These are phyloP conservation scores for Phytophthora nicotianae DNA, from an alignment of 352 stramenopile genomes.

Conservation along the genomic window DNA sequence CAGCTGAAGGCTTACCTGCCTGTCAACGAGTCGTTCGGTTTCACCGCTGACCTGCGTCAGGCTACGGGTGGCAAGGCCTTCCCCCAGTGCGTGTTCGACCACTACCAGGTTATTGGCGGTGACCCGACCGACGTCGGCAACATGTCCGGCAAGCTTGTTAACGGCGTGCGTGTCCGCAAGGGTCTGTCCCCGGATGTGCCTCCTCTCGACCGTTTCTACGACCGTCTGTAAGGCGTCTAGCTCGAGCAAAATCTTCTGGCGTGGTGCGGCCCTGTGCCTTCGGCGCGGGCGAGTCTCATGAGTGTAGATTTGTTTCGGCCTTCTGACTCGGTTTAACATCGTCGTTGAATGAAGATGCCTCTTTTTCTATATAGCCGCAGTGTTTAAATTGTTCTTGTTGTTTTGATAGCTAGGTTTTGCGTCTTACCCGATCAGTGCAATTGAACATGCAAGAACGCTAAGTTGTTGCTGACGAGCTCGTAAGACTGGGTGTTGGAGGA, in stretches of 20 bases:
- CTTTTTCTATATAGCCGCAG: constrained; percentile 30
- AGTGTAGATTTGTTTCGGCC: constrained; percentile 37
- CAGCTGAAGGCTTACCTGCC: constrained; percentile 99
- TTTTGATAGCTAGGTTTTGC: too few relatives aligned
- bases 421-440: too few relatives aligned
- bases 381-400: neutral
- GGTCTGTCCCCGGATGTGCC: constrained; percentile 96
- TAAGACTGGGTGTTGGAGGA: too few relatives aligned
- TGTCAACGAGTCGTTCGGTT: constrained; percentile 99
- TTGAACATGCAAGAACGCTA: too few relatives aligned
- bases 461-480: too few relatives aligned
- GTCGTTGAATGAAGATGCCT: constrained; percentile 38
- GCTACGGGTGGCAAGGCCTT: constrained; percentile 99
- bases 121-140: constrained; percentile 91
- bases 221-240: constrained; percentile 96
- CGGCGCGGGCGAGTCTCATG: constrained; percentile 25
- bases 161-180: constrained; percentile 97
- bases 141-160: constrained; percentile 96
- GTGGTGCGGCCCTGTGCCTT: constrained; percentile 29
- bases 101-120: constrained; percentile 97
- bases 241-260: constrained; percentile 35
- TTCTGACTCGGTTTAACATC: constrained; percentile 34
- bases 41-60: constrained; percentile 98
- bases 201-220: constrained; percentile 98
- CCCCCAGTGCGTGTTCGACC: constrained; percentile 99